Evolutionary conservation across 805 yeast genomes (phyloP).

Genomic region (Starmerella bacillaris): DNA sequence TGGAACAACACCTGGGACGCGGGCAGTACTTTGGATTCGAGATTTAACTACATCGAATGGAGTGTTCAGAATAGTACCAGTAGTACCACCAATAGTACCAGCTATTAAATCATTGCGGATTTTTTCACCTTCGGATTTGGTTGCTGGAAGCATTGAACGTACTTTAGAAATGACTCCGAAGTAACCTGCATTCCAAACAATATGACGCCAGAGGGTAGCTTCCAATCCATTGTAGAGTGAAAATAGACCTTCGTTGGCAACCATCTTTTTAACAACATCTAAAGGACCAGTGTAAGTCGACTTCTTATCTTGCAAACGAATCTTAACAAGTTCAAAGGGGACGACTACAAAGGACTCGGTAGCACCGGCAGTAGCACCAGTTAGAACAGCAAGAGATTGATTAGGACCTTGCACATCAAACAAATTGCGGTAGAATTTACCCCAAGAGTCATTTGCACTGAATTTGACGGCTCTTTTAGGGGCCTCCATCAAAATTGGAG

Average conservation of each 20-base stretch:
- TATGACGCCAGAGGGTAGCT: constrained; percentile 94
- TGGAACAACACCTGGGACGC: constrained; percentile 53
- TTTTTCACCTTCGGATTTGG: constrained; percentile 51
- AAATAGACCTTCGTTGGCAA: constrained; percentile 56
- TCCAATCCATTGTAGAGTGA: constrained; percentile 90
- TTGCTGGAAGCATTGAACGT: constrained; percentile 58
- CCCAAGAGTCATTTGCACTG: constrained; percentile 96
- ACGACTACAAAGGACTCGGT: constrained; percentile 92
- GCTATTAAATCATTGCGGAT: constrained; percentile 75
- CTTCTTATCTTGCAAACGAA: constrained; percentile 76
- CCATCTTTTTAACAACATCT: constrained; percentile 59
- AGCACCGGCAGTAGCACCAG: constrained; percentile 98
- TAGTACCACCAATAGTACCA: constrained; percentile 92
- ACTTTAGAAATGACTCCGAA: constrained; percentile 88
- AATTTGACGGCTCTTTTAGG: constrained; percentile 98
- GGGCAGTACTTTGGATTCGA: constrained; percentile 66
- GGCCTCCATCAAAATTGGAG: constrained; percentile 97
- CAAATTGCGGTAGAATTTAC: constrained; percentile 52
- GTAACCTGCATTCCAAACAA: constrained; percentile 94
- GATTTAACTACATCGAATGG: constrained; percentile 95
- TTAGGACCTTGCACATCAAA: constrained; percentile 56
- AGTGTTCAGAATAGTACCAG: constrained; percentile 87
- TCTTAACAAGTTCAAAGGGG: constrained; percentile 91
- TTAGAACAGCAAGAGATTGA: constrained; percentile 69
- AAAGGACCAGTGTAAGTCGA: constrained; percentile 69